Evolutionary conservation across 768 basidiomycete species (phyloP), one percentile per base, ranked within the genome.

Genomic region (Collybia mongolica): DNA sequence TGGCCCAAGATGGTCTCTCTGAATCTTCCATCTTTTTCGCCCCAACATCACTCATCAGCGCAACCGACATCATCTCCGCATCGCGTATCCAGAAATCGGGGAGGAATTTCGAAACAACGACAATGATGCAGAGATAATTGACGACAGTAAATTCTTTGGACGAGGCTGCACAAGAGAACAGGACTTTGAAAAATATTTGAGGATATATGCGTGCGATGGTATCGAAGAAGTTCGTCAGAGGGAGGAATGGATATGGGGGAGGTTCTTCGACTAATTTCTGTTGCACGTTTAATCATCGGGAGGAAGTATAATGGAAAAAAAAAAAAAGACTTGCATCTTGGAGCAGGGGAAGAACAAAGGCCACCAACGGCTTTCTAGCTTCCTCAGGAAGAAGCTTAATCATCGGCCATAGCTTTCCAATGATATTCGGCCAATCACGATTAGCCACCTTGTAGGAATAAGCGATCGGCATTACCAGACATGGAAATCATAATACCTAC

Each of bases 61-160:
- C 88, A 2, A 90, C 75, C 3, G 83, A 73, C 57, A 89, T 69
- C 88, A 91, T 90, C 57, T 90, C 88, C 5, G 82, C 72, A 61
- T 90, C 82, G 19, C 77, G 73, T 6, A 74, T 72, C 87, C 86
- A 90, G 56, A 84, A 81, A 52, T 82, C 81, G 2, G 79, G 73
- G 14, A 88, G 67, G 58, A 80, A 79, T 24, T 71, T 74, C 4
- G 80, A 71, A 48, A 86, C 56, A 1, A 77, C 72, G 12, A 71
- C 67, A 40, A 90, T 61, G 3, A 75, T 71, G 39, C 79, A 75
- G 0, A 89, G 74, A 52, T 88, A 79, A 46, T 78, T 80, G 9
- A 80, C 71, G 8, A 87, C 72, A 9, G 77, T 72, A n/a, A 77
- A 59, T 48, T 83, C 83, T 56, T 84, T 86, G 38, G 74, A 72